A percentile compares a stretch with the other conserved stretches of the same genome.
phyloP scores from a whole-genome alignment of 2,329 filamentous ascomycete genomes.

The Aspergillus fumigatiaffinis region DNA sequence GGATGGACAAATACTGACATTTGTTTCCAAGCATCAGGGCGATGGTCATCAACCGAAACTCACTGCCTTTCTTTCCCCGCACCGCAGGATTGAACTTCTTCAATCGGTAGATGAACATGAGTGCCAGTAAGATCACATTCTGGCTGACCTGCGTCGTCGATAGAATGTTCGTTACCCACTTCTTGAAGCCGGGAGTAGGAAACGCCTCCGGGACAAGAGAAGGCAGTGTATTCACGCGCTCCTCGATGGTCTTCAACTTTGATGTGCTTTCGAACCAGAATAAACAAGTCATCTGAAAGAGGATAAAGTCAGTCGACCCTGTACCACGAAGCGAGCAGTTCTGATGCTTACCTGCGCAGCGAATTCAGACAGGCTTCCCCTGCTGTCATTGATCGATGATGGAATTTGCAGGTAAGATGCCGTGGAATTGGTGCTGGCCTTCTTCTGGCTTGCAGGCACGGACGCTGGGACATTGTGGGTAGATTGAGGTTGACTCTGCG shows the following conservation, averaged over 20 bases:
- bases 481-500: constrained; percentile 20
- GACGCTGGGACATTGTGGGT: constrained; percentile 18
- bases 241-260: constrained; percentile 72
- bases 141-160: constrained; percentile 94
- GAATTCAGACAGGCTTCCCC: constrained; percentile 76
- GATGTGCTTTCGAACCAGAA: constrained; percentile 95
- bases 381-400: constrained; percentile 67
- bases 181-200: constrained; percentile 75
- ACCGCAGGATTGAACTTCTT: constrained; percentile 88
- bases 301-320: constrained; percentile 4
- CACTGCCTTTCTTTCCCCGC: constrained; percentile 86
- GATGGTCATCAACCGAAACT: constrained; percentile 87
- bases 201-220: constrained; percentile 67
- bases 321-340: not conserved
- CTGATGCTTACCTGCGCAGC: constrained; percentile 64
- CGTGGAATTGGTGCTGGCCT: constrained; percentile 34
- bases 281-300: constrained; percentile 76
- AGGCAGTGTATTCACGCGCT: constrained; percentile 45
- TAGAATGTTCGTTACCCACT: constrained; percentile 89
- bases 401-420: constrained; percentile 64
- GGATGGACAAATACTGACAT: constrained; percentile 53
- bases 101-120: constrained; percentile 88
- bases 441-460: constrained; percentile 23
- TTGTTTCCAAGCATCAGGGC: constrained; percentile 98
- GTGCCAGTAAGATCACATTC: constrained; percentile 84